Evolutionary conservation across 2,329 filamentous ascomycete genomes (phyloP).

Genomic region (Nemania sp.): DNA sequence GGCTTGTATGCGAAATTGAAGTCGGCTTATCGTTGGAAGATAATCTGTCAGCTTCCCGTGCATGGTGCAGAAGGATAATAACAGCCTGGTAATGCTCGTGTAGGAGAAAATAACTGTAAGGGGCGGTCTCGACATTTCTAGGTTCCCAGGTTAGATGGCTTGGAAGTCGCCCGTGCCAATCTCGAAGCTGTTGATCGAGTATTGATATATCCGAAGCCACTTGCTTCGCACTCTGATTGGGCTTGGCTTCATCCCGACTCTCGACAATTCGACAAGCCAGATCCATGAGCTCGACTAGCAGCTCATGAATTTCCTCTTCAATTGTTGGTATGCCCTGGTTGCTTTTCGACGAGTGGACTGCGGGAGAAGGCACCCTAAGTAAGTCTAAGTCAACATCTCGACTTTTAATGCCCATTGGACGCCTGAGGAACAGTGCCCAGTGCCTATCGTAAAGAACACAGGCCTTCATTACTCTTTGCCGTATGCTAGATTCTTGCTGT

Average conservation of each 20-base stretch:
- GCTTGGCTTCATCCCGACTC: background rate
- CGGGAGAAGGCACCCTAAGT: background rate
- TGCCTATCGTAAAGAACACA: constrained; percentile 28
- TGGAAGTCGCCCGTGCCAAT: constrained; percentile 27
- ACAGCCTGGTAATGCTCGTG: constrained; percentile 26
- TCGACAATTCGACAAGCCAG: constrained; percentile 21
- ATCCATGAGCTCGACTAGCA: constrained; percentile 25
- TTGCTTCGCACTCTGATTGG: background rate
- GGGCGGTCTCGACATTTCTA: constrained; percentile 22
- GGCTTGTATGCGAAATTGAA: constrained; percentile 4
- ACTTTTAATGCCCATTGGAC: constrained; percentile 21
- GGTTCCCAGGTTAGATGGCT: constrained; percentile 19
- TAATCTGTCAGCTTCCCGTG: background rate
- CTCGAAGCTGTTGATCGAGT: constrained; percentile 23
- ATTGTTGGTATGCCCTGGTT: background rate
- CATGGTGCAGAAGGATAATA: constrained; percentile 21
- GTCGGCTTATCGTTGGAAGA: background rate
- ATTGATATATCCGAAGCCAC: background rate
- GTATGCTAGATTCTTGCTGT: constrained; percentile 19
- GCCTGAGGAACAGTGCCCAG: constrained; percentile 27
- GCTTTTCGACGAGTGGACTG: background rate
- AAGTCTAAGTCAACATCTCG: constrained; percentile 14
- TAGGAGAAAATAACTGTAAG: constrained; percentile 27
- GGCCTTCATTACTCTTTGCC: constrained; percentile 25
- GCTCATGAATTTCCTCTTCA: constrained; percentile 26